Evolutionary conservation across 495 filamentous ascomycete genomes (phyloP).

Genomic region (Hyaloscypha bicolor): DNA sequence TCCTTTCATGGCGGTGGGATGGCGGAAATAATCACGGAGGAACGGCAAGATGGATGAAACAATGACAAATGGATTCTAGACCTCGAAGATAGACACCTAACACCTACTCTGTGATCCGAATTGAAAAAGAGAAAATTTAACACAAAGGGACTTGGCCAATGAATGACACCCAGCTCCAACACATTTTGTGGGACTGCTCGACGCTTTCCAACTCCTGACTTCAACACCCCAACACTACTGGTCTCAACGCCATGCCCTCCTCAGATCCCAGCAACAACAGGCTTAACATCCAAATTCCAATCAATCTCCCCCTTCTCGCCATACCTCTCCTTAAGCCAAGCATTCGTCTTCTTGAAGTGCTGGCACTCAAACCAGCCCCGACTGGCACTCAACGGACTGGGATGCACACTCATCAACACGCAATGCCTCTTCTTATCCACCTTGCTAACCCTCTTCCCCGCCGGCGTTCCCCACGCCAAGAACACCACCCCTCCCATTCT

Average conservation of each 20-base stretch:
- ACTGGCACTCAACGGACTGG: conserved; percentile 81
- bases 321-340: conserved; percentile 80
- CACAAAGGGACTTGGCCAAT: background rate
- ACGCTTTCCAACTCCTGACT: background rate
- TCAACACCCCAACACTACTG: too few relatives aligned
- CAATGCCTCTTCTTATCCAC: conserved; percentile 72
- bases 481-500: conserved; percentile 85
- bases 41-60: too few relatives aligned
- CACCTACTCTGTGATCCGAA: background rate
- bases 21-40: too few relatives aligned
- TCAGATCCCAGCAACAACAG: conserved; percentile 10
- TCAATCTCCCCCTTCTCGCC: conserved; percentile 79
- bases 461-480: conserved; percentile 87
- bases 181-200: background rate
- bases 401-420: conserved; percentile 84
- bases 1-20: too few relatives aligned
- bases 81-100: too few relatives aligned
- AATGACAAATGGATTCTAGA: too few relatives aligned
- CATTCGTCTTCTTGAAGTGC: conserved; percentile 88
- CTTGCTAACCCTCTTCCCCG: conserved; percentile 69
- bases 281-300: conserved; percentile 67
- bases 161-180: background rate
- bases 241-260: too few relatives aligned
- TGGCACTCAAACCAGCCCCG: conserved; percentile 83
- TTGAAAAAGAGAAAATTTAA: background rate